Evolutionary conservation across 1,139 yeast genomes (phyloP).

Genomic region (Saccharomyces hybrid): DNA sequence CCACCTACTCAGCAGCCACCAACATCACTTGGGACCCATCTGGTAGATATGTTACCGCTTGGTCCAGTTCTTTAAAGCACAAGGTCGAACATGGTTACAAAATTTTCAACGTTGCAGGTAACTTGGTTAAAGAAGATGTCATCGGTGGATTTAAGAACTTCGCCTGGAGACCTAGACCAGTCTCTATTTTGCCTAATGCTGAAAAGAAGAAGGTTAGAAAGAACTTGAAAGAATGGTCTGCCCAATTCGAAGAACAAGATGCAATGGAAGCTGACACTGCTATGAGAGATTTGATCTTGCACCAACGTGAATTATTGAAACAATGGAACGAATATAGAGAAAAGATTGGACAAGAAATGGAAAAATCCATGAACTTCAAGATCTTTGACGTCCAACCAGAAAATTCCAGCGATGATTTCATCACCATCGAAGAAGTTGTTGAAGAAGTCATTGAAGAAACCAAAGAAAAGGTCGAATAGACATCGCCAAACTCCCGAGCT

Average conservation of each 20-base stretch:
- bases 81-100: constrained; percentile 86
- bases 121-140: constrained; percentile 61
- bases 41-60: constrained; percentile 80
- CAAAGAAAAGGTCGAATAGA: constrained; percentile 58
- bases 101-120: constrained; percentile 79
- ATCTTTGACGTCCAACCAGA: constrained; percentile 30
- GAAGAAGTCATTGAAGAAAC: constrained; percentile 51
- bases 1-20: constrained; percentile 71
- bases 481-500: not conserved
- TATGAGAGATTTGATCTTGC: constrained; percentile 78
- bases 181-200: constrained; percentile 60
- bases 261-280: constrained; percentile 96
- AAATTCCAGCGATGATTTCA: constrained; percentile 40
- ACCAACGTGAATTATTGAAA: constrained; percentile 71
- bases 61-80: constrained; percentile 85
- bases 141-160: constrained; percentile 82
- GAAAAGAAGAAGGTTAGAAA: constrained; percentile 82
- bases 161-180: constrained; percentile 97
- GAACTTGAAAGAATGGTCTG: constrained; percentile 82
- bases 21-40: constrained; percentile 93
- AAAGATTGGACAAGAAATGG: constrained; percentile 9
- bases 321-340: constrained; percentile 82
- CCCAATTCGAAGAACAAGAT: constrained; percentile 90
- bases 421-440: constrained; percentile 27
- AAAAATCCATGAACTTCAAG: constrained; percentile 15